A percentile compares a stretch with the other conserved stretches of the same genome.
Evolutionary conservation across 345 rosid species (phyloP).

Genomic region (Pelargonium nanum): DNA sequence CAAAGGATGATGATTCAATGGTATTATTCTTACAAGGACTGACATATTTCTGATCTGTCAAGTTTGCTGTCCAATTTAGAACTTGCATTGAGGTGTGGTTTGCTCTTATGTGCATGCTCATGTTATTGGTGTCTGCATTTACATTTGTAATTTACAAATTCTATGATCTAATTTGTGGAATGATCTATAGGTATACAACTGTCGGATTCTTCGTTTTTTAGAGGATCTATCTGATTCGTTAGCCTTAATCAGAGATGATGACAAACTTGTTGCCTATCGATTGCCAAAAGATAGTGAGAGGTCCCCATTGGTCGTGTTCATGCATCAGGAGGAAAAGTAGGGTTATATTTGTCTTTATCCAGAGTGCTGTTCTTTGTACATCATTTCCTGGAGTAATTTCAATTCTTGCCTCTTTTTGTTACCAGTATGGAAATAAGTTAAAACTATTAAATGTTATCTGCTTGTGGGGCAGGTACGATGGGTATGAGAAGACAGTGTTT

Average conservation of each 20-base stretch:
- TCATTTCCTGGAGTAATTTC: neutral
- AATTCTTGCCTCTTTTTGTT: neutral
- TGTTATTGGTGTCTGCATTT: neutral
- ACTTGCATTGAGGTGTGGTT: neutral
- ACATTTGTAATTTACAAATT: neutral
- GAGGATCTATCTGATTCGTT: constrained; percentile 46
- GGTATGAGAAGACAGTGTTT: constrained; percentile 6
- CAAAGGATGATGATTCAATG: neutral
- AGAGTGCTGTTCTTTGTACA: neutral
- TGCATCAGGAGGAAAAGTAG: constrained; percentile 37
- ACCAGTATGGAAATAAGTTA: neutral
- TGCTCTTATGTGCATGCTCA: neutral
- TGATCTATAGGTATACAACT: constrained; percentile 36
- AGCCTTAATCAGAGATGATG: constrained; percentile 57
- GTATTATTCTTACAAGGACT: neutral
- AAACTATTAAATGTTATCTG: neutral
- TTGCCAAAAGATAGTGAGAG: constrained; percentile 34
- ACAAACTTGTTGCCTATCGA: constrained; percentile 50
- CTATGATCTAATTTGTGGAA: neutral
- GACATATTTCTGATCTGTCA: neutral
- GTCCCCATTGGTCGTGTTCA: constrained; percentile 35
- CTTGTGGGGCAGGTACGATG: constrained; percentile 17
- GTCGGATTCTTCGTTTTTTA: constrained; percentile 30
- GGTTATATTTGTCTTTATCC: constrained; percentile 5
- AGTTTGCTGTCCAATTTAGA: neutral